Evolutionary conservation across 2,329 filamentous ascomycete species (phyloP), one percentile per base, ranked within the genome.

Genomic region (Aschersonia sp.): DNA sequence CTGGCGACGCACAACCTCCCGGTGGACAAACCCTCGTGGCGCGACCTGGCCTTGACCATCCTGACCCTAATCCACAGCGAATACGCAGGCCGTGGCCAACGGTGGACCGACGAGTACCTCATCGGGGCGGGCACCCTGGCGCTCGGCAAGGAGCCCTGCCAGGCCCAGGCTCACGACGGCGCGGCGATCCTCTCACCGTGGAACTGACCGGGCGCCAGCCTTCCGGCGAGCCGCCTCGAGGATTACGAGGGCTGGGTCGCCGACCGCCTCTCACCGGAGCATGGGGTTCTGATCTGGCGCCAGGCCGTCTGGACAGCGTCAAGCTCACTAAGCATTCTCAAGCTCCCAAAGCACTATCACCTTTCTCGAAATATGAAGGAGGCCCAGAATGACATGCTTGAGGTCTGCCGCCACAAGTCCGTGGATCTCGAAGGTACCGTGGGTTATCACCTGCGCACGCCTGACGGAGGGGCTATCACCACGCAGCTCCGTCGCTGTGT

Each of bases 101-200:
- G 57, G 53, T 67, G 54, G 46, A 67, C 54, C 55, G 71, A 65
- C 58, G 84, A 90, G 62, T 83, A 74, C 0, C 69, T 92, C 4
- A 67, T 89, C 45, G 80, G 79, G 10, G 79, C 0, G 86, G 86
- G 0, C 72, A 71, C 1, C 22, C 22, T 22, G 66, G 90, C 9
- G 84, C 82, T 0, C 66, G 92, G 1, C 85, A 83, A 0, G 71
- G 85, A 92, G 60, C 77, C 83, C 2, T 87, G 84, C 58, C 79
- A 81, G 22, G 22, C 22, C 58, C 79, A 81, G 22, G 22, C 22
- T 4, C 89, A 89, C 62, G 59, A 69, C 1, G 84, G 81, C 2
- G 88, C 81, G 79, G 86, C 82, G 0, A 70, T 87, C 39, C 63
- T 87, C 5, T 75, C 73, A 48, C 71, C 75, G 0, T 86, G 81